These are phyloP conservation scores for Lactifluus pinguis DNA, from an alignment of 768 basidiomycete genomes.

Conservation along the genomic window DNA sequence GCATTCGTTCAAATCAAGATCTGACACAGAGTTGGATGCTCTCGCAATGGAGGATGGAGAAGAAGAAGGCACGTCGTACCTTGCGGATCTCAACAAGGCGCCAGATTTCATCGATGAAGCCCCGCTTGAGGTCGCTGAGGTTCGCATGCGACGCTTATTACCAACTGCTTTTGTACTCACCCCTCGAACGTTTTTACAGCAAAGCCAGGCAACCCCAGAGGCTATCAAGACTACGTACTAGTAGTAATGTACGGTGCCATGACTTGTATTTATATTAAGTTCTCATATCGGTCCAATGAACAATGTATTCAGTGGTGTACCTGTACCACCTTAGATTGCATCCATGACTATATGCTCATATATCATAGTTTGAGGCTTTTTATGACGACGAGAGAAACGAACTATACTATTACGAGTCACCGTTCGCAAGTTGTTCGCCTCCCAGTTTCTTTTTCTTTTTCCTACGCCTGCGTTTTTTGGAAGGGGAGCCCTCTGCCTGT, in stretches of 20 bases:
- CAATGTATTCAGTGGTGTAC: conserved; percentile 5
- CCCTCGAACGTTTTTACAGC: not conserved
- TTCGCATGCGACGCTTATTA: conserved; percentile 24
- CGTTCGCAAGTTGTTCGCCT: not conserved
- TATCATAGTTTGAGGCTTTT: not conserved
- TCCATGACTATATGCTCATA: conserved; percentile 1
- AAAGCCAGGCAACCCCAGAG: conserved; percentile 12
- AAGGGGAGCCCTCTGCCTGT: not conserved
- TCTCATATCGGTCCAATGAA: not conserved
- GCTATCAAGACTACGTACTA: conserved; percentile 27
- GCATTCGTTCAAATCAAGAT: not conserved
- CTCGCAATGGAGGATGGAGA: conserved; percentile 89
- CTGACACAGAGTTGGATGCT: conserved; percentile 77
- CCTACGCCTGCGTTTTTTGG: conserved; percentile 12
- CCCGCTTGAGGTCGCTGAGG: conserved; percentile 63
- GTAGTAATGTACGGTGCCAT: not conserved
- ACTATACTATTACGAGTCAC: not conserved
- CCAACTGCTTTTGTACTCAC: not conserved
- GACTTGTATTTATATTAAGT: not conserved
- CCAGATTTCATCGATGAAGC: conserved; percentile 91
- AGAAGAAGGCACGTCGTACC: conserved; percentile 82
- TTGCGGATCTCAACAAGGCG: conserved; percentile 74
- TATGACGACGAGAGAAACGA: not conserved
- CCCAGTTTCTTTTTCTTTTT: conserved; percentile 13
- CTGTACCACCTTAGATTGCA: not conserved